Conservation (phyloP, 805 yeast species). For the Cyberlindnera japonica region DNA sequence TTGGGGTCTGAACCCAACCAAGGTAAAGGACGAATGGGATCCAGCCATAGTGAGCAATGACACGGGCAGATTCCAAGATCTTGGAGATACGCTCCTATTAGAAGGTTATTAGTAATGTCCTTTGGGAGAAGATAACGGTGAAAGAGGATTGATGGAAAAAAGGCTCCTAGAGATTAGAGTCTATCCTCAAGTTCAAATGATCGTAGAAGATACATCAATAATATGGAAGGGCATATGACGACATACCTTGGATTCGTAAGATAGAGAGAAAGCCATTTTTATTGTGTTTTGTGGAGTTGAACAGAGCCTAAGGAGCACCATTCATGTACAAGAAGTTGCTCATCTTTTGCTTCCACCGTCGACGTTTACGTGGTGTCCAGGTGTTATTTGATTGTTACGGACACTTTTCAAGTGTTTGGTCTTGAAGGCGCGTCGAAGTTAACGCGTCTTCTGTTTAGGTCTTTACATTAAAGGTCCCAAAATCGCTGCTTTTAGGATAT, state of each 20-base stretch:
- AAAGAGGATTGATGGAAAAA: not conserved
- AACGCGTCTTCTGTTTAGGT: too few species aligned
- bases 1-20: constrained; percentile 79
- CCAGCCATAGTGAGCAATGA: constrained; percentile 94
- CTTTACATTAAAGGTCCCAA: too few species aligned
- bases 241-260: constrained; percentile 43
- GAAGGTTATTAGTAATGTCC: not conserved
- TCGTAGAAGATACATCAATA: too few species aligned
- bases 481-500: too few species aligned
- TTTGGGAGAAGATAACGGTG: too few species aligned
- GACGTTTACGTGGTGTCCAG: constrained; percentile 1
- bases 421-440: not conserved
- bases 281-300: not conserved
- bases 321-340: too few species aligned
- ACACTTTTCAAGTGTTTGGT: not conserved
- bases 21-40: constrained; percentile 91
- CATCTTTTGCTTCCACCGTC: too few species aligned
- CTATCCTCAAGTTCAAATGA: not conserved
- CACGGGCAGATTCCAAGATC: constrained; percentile 77
- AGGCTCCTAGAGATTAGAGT: not conserved
- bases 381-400: not conserved
- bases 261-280: constrained; percentile 37
- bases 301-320: too few species aligned
- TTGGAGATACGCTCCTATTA: constrained; percentile 82
- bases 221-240: not conserved